A percentile compares a stretch with the other conserved stretches of the same genome.
These are phyloP conservation scores for Nemophila menziesii DNA, from an alignment of 257 asterid genomes.

Conservation along the genomic window DNA sequence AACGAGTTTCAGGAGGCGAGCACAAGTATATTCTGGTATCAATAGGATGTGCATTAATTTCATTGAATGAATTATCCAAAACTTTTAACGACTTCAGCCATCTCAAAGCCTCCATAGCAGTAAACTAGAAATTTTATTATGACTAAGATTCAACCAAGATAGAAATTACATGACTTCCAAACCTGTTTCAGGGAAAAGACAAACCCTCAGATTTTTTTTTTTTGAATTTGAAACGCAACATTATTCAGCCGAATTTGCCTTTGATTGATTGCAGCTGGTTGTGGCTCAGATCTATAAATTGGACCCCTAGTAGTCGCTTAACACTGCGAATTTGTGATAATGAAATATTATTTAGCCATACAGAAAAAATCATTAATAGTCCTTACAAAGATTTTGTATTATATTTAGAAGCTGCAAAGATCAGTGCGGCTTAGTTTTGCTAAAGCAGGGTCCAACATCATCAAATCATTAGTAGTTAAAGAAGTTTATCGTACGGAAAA, in stretches of 20 bases:
- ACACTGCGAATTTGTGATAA: constrained; percentile 57
- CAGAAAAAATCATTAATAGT: no score
- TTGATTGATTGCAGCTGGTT: constrained; percentile 74
- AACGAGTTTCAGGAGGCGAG: constrained; percentile 59
- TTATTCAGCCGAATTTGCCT: constrained; percentile 30
- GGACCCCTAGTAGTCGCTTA: constrained; percentile 79
- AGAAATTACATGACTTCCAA: constrained; percentile 84
- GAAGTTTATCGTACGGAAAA: constrained; percentile 49
- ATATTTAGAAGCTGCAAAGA: constrained; percentile 53
- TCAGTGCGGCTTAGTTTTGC: constrained; percentile 51
- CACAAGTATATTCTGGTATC: constrained; percentile 72
- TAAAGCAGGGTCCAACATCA: constrained; percentile 67
- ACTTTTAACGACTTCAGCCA: constrained; percentile 45
- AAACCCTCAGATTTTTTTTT: no score
- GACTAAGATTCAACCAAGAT: constrained; percentile 58
- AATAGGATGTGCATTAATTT: constrained; percentile 70
- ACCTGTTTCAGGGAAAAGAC: no score
- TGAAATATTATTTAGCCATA: constrained; percentile 57
- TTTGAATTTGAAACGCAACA: no score
- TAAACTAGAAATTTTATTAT: constrained; percentile 56
- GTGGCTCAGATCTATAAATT: constrained; percentile 81
- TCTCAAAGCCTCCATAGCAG: constrained; percentile 64
- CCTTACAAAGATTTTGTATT: constrained; percentile 13
- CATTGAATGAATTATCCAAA: constrained; percentile 57
- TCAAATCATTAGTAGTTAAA: constrained; percentile 58